A percentile compares a stretch with the other conserved stretches of the same genome.
These are phyloP conservation scores for Olyra latifolia DNA, from an alignment of 176 grass and related monocot species.

Conservation along the genomic window DNA sequence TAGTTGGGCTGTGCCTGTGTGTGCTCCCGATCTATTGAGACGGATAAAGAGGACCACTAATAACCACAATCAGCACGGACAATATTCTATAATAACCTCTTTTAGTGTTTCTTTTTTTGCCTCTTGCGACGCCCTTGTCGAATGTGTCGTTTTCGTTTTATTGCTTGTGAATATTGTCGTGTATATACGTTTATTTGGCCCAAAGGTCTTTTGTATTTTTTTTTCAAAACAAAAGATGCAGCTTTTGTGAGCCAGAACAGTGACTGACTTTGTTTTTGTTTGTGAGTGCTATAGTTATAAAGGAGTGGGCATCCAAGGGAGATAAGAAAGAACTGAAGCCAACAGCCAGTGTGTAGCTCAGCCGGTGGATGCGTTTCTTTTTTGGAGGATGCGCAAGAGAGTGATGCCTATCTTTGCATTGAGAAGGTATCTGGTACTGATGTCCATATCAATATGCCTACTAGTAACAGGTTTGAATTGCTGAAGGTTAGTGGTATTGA, in stretches of 20 bases:
- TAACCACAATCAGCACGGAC: slow-evolving; percentile 23
- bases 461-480: no score
- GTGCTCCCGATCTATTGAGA: slow-evolving; percentile 15
- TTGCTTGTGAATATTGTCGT: neutral
- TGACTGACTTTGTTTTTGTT: neutral
- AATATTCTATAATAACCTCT: slow-evolving; percentile 22
- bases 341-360: neutral
- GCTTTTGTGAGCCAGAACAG: slow-evolving; percentile 33
- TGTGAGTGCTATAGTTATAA: slow-evolving; percentile 17
- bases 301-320: neutral
- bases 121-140: slow-evolving; percentile 25
- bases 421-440: neutral
- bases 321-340: slow-evolving; percentile 27
- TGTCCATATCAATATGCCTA: no score
- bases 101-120: slow-evolving; percentile 11
- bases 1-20: neutral
- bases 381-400: neutral
- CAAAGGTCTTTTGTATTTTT: slow-evolving; percentile 36
- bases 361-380: neutral
- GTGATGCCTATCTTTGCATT: neutral
- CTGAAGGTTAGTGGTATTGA: no score
- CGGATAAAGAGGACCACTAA: slow-evolving; percentile 9
- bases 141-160: slow-evolving; percentile 33
- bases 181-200: slow-evolving; percentile 27
- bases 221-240: neutral